A percentile compares a stretch with the other conserved stretches of the same genome.
These are phyloP conservation scores for Trichoderma sp. DNA, from an alignment of 2,329 filamentous ascomycete species.

Conservation along the genomic window DNA sequence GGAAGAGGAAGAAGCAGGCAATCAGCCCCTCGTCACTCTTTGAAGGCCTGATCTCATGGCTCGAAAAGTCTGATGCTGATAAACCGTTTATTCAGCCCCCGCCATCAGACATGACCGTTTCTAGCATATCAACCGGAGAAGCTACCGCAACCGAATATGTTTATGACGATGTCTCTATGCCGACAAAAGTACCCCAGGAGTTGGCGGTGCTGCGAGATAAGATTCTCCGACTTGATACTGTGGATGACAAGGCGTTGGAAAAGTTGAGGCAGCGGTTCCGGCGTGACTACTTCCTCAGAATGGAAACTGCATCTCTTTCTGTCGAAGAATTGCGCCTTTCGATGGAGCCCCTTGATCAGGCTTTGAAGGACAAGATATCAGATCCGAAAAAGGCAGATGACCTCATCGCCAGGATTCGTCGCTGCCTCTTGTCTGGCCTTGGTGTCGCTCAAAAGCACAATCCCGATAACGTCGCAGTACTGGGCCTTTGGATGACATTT, in stretches of 20 bases:
- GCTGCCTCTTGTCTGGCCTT: slow-evolving; percentile 23
- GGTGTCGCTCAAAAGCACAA: slow-evolving; percentile 9
- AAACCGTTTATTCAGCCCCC: slow-evolving; percentile 23
- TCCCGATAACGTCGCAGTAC: slow-evolving; percentile 1
- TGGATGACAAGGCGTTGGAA: slow-evolving; percentile 16
- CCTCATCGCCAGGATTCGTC: slow-evolving; percentile 24
- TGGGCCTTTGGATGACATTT: slow-evolving; percentile 24
- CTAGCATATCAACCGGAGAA: neutral
- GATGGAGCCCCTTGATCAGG: slow-evolving; percentile 25
- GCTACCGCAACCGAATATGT: neutral
- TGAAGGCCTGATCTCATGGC: slow-evolving; percentile 31
- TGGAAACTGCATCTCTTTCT: slow-evolving; percentile 20
- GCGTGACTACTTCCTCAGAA: slow-evolving; percentile 19
- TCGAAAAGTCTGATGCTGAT: slow-evolving; percentile 27
- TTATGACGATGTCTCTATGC: neutral
- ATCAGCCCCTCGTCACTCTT: slow-evolving; percentile 24
- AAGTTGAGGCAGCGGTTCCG: slow-evolving; percentile 17
- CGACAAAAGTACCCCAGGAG: slow-evolving; percentile 19
- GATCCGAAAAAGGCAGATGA: slow-evolving; percentile 19
- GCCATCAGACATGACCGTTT: neutral
- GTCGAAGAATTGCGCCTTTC: slow-evolving; percentile 17
- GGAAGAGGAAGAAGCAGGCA: slow-evolving; percentile 25
- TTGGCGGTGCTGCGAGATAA: slow-evolving; percentile 19
- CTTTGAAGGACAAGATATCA: slow-evolving; percentile 19
- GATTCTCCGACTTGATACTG: slow-evolving; percentile 9